A percentile compares a stretch with the other conserved stretches of the same genome.
Conservation (phyloP, 1,139 yeast genomes). For the Pichia sp. region DNA sequence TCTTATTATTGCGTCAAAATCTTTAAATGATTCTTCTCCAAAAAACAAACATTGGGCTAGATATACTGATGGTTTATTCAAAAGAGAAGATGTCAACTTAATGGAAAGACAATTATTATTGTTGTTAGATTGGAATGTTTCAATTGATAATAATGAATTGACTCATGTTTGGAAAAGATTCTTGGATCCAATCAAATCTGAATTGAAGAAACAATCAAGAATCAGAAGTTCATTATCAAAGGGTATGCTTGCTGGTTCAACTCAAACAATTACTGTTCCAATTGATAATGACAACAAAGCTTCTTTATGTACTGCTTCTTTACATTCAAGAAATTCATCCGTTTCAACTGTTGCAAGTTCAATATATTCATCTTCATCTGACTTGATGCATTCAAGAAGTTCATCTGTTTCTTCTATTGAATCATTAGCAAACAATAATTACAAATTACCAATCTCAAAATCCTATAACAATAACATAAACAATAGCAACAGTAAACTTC, state of each 20-base stretch:
- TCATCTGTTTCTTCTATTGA: constrained; percentile 26
- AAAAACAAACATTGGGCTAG: constrained; percentile 73
- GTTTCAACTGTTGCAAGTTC: constrained; percentile 21
- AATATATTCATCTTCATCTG: constrained; percentile 6
- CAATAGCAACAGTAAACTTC: not conserved
- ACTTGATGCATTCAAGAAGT: constrained; percentile 22
- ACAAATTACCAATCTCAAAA: not conserved
- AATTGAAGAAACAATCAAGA: constrained; percentile 37
- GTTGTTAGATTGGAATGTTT: constrained; percentile 64
- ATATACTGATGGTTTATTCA: constrained; percentile 67
- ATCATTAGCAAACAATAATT: constrained; percentile 5
- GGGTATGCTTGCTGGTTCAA: constrained; percentile 26
- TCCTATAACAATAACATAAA: not conserved
- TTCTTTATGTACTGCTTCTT: constrained; percentile 8
- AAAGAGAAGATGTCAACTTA: constrained; percentile 60
- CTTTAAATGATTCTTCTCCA: constrained; percentile 71
- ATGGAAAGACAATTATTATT: constrained; percentile 74
- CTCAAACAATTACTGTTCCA: constrained; percentile 24
- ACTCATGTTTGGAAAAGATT: constrained; percentile 41
- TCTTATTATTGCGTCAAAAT: constrained; percentile 63
- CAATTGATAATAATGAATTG: constrained; percentile 50
- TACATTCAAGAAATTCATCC: constrained; percentile 27
- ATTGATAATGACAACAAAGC: not conserved
- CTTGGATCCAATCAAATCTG: constrained; percentile 58
- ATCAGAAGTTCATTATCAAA: constrained; percentile 25